Evolutionary conservation across 345 rosid species (phyloP).

Genomic region (Eutrema yunnanense): DNA sequence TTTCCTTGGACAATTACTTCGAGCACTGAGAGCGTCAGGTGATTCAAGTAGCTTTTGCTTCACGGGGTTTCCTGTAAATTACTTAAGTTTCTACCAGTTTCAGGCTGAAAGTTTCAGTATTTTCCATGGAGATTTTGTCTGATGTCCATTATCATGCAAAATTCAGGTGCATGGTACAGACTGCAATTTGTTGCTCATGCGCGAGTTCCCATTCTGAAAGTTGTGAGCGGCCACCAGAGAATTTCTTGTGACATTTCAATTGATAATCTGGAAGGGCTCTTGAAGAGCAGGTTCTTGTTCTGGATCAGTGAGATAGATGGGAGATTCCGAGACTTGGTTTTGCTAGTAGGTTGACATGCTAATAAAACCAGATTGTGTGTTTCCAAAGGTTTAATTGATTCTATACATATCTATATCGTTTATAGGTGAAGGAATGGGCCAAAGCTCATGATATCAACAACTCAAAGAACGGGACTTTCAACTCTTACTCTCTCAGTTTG

Average conservation of each 20-base stretch:
- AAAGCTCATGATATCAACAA: constrained; percentile 72
- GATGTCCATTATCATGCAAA: background rate
- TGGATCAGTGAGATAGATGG: constrained; percentile 81
- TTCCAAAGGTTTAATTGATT: background rate
- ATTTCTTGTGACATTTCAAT: constrained; percentile 86
- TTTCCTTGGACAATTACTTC: constrained; percentile 48
- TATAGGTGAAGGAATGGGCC: constrained; percentile 98
- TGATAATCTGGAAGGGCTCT: constrained; percentile 65
- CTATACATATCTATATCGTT: background rate
- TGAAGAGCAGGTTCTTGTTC: constrained; percentile 70
- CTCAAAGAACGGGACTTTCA: constrained; percentile 61
- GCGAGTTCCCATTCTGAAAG: constrained; percentile 79
- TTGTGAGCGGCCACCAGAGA: constrained; percentile 38
- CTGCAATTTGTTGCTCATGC: constrained; percentile 57
- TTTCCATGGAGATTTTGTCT: constrained; percentile 1
- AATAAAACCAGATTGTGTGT: constrained; percentile 7
- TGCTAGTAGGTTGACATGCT: constrained; percentile 46
- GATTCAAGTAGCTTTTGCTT: background rate
- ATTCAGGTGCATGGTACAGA: constrained; percentile 49
- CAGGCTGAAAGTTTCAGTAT: background rate
- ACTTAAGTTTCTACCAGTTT: background rate
- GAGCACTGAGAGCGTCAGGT: constrained; percentile 62
- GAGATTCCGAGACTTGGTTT: constrained; percentile 75
- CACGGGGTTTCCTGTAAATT: background rate
- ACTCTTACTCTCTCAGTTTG: constrained; percentile 78